These are phyloP conservation scores for Berberis vulgaris DNA, from an alignment of 164 flowering plant species.

Conservation along the genomic window DNA sequence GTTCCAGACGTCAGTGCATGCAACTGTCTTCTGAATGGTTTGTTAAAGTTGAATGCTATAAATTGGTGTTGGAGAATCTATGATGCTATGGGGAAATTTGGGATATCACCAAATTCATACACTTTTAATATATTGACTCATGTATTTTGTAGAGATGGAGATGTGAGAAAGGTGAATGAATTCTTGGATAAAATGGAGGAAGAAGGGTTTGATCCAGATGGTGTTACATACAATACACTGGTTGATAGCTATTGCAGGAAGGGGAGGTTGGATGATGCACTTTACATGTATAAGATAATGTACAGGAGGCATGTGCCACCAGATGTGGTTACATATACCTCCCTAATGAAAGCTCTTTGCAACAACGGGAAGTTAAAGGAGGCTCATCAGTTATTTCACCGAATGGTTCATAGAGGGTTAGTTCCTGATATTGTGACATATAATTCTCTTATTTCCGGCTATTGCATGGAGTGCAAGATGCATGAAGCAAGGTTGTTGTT, in stretches of 20 bases:
- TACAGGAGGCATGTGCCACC: conserved; percentile 55
- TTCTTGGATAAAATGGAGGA: conserved; percentile 92
- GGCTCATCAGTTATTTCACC: conserved; percentile 67
- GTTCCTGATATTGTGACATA: conserved; percentile 53
- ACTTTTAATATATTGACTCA: conserved; percentile 84
- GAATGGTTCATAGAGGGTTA: conserved; percentile 62
- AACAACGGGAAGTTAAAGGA: conserved; percentile 49
- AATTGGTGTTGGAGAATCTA: conserved; percentile 66
- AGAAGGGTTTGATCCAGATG: conserved; percentile 81
- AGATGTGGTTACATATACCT: conserved; percentile 68
- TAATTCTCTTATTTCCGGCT: conserved; percentile 70
- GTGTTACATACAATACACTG: conserved; percentile 86
- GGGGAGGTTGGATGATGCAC: conserved; percentile 63
- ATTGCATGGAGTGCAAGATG: conserved; percentile 71
- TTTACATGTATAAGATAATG: conserved; percentile 80
- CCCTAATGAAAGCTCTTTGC: conserved; percentile 71
- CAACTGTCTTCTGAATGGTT: conserved; percentile 61
- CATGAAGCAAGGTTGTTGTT: conserved; percentile 44
- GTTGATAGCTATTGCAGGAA: conserved; percentile 60
- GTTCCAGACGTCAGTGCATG: conserved; percentile 45
- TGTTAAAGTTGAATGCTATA: conserved; percentile 35
- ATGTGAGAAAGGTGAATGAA: conserved; percentile 48
- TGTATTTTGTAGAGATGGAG: conserved; percentile 56
- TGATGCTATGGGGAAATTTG: conserved; percentile 52
- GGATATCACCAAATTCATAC: conserved; percentile 42